A percentile compares a stretch with the other conserved stretches of the same genome.
Conservation (phyloP, 176 grass and related monocot genomes). For the Zea luxurians region DNA sequence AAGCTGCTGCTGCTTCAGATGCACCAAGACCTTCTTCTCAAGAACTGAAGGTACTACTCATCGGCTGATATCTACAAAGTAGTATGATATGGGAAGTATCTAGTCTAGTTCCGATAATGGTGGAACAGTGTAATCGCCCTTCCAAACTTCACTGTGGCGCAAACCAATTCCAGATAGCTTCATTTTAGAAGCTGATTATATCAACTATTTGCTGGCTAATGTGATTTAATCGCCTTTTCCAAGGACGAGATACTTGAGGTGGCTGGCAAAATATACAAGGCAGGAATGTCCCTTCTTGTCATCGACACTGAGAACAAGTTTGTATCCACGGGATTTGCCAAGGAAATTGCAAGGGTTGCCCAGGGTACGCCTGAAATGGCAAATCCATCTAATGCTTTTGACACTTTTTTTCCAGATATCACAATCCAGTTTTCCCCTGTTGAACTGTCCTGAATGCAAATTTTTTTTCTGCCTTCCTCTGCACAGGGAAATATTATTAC, state of each 20-base stretch:
- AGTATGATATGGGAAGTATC: neutral
- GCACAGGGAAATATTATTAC: constrained; percentile 95
- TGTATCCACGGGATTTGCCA: constrained; percentile 97
- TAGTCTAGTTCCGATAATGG: neutral
- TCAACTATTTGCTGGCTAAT: neutral
- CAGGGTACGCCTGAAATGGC: constrained; percentile 54
- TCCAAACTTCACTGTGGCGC: neutral
- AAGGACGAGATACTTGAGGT: constrained; percentile 98
- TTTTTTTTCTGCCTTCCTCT: neutral
- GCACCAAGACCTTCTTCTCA: constrained; percentile 80
- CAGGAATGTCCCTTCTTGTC: constrained; percentile 94
- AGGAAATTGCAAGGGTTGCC: constrained; percentile 93
- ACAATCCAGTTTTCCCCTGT: neutral
- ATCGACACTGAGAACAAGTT: constrained; percentile 98
- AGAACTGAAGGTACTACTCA: constrained; percentile 74
- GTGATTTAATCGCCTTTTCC: constrained; percentile 19
- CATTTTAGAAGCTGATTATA: neutral
- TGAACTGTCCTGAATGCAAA: constrained; percentile 14
- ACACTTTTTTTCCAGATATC: neutral
- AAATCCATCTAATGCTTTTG: neutral
- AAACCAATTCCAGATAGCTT: neutral
- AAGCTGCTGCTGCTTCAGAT: constrained; percentile 79
- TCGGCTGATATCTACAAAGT: neutral
- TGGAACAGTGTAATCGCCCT: neutral
- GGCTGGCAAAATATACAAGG: constrained; percentile 93